These are phyloP conservation scores for Iodosphaeria phyllophila DNA, from an alignment of 2,329 filamentous ascomycete species.

Conservation along the genomic window DNA sequence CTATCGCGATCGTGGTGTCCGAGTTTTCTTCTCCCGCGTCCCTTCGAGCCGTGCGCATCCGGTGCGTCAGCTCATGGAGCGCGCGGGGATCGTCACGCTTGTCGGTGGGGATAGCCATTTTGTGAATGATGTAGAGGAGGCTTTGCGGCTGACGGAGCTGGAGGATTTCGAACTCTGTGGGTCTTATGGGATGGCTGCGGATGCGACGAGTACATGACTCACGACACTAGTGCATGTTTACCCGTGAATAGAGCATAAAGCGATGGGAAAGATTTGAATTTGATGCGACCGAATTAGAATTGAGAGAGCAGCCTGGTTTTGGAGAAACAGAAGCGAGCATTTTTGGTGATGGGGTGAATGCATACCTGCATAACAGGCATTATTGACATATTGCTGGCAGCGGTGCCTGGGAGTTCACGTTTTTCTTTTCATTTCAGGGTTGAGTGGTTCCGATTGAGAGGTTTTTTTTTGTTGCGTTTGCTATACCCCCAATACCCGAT, in stretches of 20 bases:
- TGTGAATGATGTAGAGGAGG: constrained; percentile 68
- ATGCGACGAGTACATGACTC: neutral
- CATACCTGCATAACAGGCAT: neutral
- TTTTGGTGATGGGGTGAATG: neutral
- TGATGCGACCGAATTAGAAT: neutral
- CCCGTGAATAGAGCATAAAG: neutral
- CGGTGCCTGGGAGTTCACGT: neutral
- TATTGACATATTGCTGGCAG: neutral
- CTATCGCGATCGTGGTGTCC: constrained; percentile 60
- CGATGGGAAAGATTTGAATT: neutral
- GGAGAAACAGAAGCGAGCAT: neutral
- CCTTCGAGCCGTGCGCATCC: constrained; percentile 27
- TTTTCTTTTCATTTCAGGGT: neutral
- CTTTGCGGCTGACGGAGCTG: constrained; percentile 61
- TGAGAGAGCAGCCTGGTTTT: neutral
- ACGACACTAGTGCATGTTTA: neutral
- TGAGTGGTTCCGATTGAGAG: neutral
- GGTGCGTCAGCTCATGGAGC: constrained; percentile 55
- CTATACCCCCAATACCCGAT: too few relatives aligned
- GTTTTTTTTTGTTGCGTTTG: neutral
- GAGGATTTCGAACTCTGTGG: constrained; percentile 21
- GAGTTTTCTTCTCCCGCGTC: constrained; percentile 53
- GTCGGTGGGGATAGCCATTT: constrained; percentile 66
- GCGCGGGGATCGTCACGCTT: constrained; percentile 69
- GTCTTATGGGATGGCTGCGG: neutral